Base-by-base conservation (phyloP, 805 yeast species). In the Saccharomycopsis selenospora region DNA sequence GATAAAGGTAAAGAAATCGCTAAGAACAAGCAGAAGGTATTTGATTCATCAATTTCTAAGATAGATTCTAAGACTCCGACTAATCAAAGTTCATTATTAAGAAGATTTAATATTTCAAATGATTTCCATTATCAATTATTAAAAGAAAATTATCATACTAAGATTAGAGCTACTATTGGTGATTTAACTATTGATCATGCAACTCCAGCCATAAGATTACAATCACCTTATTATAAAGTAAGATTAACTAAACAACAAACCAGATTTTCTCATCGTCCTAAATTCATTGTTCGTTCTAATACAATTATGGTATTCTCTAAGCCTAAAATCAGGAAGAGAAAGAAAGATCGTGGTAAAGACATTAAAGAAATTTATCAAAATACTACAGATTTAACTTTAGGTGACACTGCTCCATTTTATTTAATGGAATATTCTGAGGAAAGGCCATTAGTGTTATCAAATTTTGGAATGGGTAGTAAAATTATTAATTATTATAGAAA, bases 381-480 rank as follows among this genome's bases (percentile, higher is more conserved):
- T 44, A 76, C 95, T 0, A 69, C 78, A 3, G 97, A 90, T 61
- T 69, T 93, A 49, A 82, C 97, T 0, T 61, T 83, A 4, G 88
- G 95, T 27, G 99, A 93, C 60, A 75, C 87, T 2, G 89, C 88
- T 0, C 78, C 80, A 11, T 72, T 87, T 13, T 78, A 88, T 52
- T 71, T 86, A 46, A 70, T 89, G 71, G 99, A 93, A 61, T 93
- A 91, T 61, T 77, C 93, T 10, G 99, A 93, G 62, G 95, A 93
- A 63, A 71, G 71, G 46, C 99, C 99, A 0, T 66, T 80, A 41
- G 83, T 86, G 1, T 66, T 93, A 26, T 84, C 91, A 3, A 87
- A 86, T 52, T 87, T 84, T 63, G 99, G 99, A 51, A 93, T 93
- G 99, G 95, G 96, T 5, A 83, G 90, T 40, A 93, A 91, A 61